Evolutionary conservation across 164 flowering plant genomes (phyloP).

Genomic region (Nymphaea colorata): DNA sequence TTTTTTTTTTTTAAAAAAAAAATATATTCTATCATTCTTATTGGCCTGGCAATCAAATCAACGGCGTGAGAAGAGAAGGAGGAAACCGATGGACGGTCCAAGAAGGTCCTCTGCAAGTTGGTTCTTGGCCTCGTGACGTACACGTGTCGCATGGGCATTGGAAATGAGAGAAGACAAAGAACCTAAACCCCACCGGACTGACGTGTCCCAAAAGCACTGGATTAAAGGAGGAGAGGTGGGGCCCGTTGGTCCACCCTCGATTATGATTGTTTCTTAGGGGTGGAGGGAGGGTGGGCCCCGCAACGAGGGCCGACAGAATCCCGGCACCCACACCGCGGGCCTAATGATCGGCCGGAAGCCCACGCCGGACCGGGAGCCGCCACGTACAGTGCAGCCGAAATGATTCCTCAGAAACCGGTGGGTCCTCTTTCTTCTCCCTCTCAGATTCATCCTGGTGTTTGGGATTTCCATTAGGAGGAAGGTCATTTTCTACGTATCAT

Average conservation of each 20-base stretch:
- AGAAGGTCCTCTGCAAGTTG: background rate
- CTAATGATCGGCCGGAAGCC: constrained; percentile 30
- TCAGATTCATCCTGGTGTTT: background rate
- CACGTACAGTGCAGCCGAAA: constrained; percentile 19
- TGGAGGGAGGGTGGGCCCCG: constrained; percentile 17
- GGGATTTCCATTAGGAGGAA: constrained; percentile 25
- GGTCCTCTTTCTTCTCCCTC: constrained; percentile 12
- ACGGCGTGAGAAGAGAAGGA: background rate
- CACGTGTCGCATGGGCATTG: background rate
- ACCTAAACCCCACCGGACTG: constrained; percentile 1
- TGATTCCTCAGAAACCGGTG: constrained; percentile 13
- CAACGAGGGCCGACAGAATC: constrained; percentile 8
- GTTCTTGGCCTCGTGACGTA: background rate
- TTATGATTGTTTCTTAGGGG: background rate
- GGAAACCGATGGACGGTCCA: background rate
- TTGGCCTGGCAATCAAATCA: background rate
- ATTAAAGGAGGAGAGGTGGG: background rate
- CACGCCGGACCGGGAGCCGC: constrained; percentile 62
- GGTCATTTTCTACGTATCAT: constrained; percentile 19
- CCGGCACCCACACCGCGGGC: constrained; percentile 25
- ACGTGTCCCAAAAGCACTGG: constrained; percentile 6
- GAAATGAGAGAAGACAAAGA: background rate
- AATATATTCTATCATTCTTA: background rate
- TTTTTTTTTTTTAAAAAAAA: too few species aligned
- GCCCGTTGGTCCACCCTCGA: constrained; percentile 6